Conservation (phyloP, 495 filamentous ascomycete genomes). For the Penicillium arizonense region DNA sequence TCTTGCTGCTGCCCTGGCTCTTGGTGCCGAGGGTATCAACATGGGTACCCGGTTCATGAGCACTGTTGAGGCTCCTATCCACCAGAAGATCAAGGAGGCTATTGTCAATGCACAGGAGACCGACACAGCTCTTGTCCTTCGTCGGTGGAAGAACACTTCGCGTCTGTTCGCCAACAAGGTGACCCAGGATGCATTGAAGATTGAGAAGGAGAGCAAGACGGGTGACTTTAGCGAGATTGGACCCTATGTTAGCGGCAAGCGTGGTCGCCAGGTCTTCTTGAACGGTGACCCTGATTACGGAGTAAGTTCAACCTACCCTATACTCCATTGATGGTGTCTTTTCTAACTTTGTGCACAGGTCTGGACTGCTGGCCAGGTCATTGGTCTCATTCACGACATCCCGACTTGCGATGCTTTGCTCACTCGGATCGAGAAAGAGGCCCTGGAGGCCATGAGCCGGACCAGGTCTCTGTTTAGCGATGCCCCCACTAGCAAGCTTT, state of each 20-base stretch:
- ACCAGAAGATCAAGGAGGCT: slow-evolving; percentile 86
- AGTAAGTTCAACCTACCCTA: slow-evolving; percentile 50
- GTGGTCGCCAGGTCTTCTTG: slow-evolving; percentile 85
- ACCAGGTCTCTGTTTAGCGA: slow-evolving; percentile 37
- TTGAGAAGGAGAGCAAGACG: slow-evolving; percentile 80
- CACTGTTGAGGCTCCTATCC: slow-evolving; percentile 89
- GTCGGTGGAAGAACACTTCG: slow-evolving; percentile 91
- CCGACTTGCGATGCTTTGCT: slow-evolving; percentile 61
- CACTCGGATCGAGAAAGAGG: slow-evolving; percentile 61
- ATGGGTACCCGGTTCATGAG: slow-evolving; percentile 94
- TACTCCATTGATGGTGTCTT: background rate
- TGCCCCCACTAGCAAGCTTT: slow-evolving; percentile 40
- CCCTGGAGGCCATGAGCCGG: slow-evolving; percentile 49
- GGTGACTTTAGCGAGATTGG: slow-evolving; percentile 92
- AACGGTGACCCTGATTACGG: slow-evolving; percentile 91
- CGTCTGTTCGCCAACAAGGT: slow-evolving; percentile 89
- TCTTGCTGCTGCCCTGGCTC: slow-evolving; percentile 82
- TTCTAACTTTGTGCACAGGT: slow-evolving; percentile 43
- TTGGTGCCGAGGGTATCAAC: slow-evolving; percentile 95
- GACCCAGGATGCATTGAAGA: slow-evolving; percentile 71
- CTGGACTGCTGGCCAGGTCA: slow-evolving; percentile 71
- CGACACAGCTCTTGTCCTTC: slow-evolving; percentile 83
- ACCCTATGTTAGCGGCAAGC: slow-evolving; percentile 86
- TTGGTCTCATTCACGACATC: slow-evolving; percentile 68
- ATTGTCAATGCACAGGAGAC: slow-evolving; percentile 88